A percentile compares a stretch with the other conserved stretches of the same genome.
Conservation (phyloP, 75 land plant genomes). For the Pinus albicaulis region DNA sequence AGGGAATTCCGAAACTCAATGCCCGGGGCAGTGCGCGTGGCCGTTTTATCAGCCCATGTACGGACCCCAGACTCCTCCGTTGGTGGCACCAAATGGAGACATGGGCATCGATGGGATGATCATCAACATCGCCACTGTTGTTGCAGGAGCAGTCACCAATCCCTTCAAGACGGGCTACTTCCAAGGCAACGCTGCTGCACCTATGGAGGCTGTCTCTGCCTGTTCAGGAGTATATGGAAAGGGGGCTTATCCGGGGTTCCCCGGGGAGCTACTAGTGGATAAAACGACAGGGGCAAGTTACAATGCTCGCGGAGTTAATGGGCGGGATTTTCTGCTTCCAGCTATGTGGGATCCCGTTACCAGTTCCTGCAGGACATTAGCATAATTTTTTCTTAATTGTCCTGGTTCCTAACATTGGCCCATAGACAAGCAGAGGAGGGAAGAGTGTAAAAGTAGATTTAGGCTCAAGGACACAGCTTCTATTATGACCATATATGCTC, state of each 20-base stretch:
- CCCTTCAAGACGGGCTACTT: not conserved
- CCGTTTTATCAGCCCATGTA: too few relatives aligned
- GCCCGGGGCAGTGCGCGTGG: constrained; percentile 23
- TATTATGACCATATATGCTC: too few relatives aligned
- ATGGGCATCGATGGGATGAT: constrained; percentile 17
- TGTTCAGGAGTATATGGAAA: constrained; percentile 38
- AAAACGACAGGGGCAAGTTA: constrained; percentile 30
- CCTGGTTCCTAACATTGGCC: not conserved
- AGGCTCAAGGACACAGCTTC: too few relatives aligned
- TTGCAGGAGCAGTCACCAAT: constrained; percentile 12
- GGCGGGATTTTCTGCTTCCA: too few relatives aligned
- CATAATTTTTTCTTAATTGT: not conserved
- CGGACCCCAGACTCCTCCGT: too few relatives aligned
- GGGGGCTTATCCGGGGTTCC: too few relatives aligned
- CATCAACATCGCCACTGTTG: constrained; percentile 30
- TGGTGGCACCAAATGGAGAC: too few relatives aligned
- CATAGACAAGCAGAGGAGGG: too few relatives aligned
- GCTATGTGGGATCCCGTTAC: constrained; percentile 15
- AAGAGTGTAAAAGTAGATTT: too few relatives aligned
- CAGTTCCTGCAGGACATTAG: constrained; percentile 38
- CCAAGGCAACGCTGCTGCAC: constrained; percentile 28
- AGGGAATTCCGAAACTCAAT: constrained; percentile 30
- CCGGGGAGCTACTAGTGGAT: constrained; percentile 10
- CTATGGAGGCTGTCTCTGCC: constrained; percentile 32
- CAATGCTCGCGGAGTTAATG: constrained; percentile 35